Evolutionary conservation across 768 basidiomycete genomes (phyloP).

Genomic region (Trametes cubensis): DNA sequence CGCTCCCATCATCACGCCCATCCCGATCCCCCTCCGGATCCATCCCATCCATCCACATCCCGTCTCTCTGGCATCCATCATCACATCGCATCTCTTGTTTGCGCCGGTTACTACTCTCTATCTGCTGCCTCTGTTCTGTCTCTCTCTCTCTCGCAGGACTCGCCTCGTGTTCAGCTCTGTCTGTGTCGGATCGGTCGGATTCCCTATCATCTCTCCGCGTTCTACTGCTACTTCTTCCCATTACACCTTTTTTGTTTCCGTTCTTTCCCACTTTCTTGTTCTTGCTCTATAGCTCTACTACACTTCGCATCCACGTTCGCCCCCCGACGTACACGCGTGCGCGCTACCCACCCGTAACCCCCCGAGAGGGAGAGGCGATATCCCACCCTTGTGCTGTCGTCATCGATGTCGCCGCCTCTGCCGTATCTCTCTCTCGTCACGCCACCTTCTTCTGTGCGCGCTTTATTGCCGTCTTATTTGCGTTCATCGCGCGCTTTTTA

Average conservation of each 20-base stretch:
- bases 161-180: conserved; percentile 16
- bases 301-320: no score
- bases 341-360: not conserved
- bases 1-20: not conserved
- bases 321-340: not conserved
- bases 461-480: not conserved
- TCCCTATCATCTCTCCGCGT: not conserved
- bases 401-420: not conserved
- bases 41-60: conserved; percentile 7
- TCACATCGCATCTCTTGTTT: conserved; percentile 13
- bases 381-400: not conserved
- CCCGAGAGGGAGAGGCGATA: no score
- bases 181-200: conserved; percentile 22
- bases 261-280: not conserved
- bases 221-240: not conserved
- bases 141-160: conserved; percentile 15
- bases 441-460: conserved; percentile 2
- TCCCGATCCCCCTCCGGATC: not conserved
- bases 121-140: conserved; percentile 4
- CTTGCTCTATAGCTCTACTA: not conserved
- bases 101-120: not conserved
- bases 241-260: not conserved
- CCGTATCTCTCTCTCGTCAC: not conserved
- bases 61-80: conserved; percentile 9
- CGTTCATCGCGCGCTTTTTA: conserved; percentile 3